A percentile compares a stretch with the other conserved stretches of the same genome.
Evolutionary conservation across 805 yeast species (phyloP).

Genomic region (Suhomyces prunicola): DNA sequence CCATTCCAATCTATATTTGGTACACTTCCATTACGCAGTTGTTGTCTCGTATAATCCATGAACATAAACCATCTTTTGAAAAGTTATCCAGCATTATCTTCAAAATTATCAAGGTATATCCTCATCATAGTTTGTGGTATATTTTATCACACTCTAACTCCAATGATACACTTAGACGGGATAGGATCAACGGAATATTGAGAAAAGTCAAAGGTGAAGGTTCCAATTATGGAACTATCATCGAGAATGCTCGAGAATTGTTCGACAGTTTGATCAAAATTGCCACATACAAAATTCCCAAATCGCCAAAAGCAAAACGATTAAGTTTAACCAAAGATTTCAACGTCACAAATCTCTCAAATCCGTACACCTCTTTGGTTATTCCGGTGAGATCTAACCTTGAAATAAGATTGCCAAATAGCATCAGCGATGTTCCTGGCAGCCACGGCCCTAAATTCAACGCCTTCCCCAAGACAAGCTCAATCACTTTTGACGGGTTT

Average conservation of each 20-base stretch:
- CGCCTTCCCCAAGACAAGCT: constrained; percentile 45
- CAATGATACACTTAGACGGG: constrained; percentile 27
- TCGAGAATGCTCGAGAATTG: constrained; percentile 29
- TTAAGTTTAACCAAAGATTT: constrained; percentile 42
- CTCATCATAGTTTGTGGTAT: constrained; percentile 84
- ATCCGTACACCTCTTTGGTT: constrained; percentile 47
- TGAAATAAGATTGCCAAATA: constrained; percentile 59
- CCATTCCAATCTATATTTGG: constrained; percentile 59
- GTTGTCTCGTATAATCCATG: constrained; percentile 71
- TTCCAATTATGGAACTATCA: constrained; percentile 11
- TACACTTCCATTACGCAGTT: constrained; percentile 84
- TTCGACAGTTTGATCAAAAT: constrained; percentile 43
- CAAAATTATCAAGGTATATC: constrained; percentile 60
- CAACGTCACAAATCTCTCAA: constrained; percentile 26
- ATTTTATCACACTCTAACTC: constrained; percentile 70
- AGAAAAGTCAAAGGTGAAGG: constrained; percentile 12
- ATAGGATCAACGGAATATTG: constrained; percentile 25
- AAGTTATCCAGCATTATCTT: constrained; percentile 57
- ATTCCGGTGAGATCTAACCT: constrained; percentile 74
- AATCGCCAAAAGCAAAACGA: constrained; percentile 29
- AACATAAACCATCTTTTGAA: constrained; percentile 52
- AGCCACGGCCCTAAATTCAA: constrained; percentile 33
- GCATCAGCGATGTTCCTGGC: constrained; percentile 8
- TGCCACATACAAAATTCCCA: constrained; percentile 38
- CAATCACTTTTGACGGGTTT: constrained; percentile 55